Evolutionary conservation across 2,329 filamentous ascomycete genomes (phyloP), one percentile per base, ranked within the genome.

Genomic region (Cadophora luteo-olivacea): DNA sequence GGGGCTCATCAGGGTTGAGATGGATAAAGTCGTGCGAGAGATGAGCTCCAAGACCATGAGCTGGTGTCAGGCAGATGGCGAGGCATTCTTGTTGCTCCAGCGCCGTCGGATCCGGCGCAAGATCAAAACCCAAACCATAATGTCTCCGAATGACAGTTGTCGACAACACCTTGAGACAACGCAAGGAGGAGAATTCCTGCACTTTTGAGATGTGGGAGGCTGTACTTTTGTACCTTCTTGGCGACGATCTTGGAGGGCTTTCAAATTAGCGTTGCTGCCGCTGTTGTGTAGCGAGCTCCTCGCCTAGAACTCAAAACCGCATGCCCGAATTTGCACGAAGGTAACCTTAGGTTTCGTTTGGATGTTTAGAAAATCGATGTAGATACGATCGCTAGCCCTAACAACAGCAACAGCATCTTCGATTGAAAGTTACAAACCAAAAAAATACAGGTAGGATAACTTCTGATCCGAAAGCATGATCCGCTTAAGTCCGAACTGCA

Each of bases 1-100:
- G 41, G 60, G 60, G 41, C 60, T 62, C 16, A 25, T 8, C 25
- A 49, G 33, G 22, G 33, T 8, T 51, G 16, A 11, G 24, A 51
- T 5, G 24, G n/a, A 22, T 12, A 61, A 19, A 22, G 32, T 7
- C 2, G n/a, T 49, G 38, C 6, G 12, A 49, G 36, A 61, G 19
- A 36, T 41, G n/a, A 22, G 9, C 52, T 55, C 25, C 52, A 19
- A 55, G 51, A 32, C 24, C 24, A n/a, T 14, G 16, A 32, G n/a
- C 8, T 19, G 16, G 25, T 22, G 29, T 29, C 32, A 52, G 61
- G 61, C 61, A 51, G 61, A 63, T 14, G 9, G 45, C 45, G 5
- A 52, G 61, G 61, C 25, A 36, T 36, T 63, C 48, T 63, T 25
- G 29, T 38, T 38, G 9, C 33, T 22, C 33, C 19, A 51, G 29